phyloP scores from a whole-genome alignment of 2,329 filamentous ascomycete species.

The Aspergillus novoparasiticus region DNA sequence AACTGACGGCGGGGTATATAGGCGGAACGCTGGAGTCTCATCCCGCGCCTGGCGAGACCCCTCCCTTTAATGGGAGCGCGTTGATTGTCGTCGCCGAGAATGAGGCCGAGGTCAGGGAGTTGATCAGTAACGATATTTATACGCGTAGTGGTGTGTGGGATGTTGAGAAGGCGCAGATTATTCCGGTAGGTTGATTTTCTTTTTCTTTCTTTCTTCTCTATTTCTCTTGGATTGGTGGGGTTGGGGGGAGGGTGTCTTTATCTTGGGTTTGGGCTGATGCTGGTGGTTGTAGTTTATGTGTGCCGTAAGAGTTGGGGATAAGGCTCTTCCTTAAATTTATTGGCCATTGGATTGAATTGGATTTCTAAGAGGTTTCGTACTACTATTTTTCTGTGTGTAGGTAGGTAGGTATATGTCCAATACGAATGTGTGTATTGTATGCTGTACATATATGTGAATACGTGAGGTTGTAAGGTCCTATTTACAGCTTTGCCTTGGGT shows the following conservation, averaged over 20 bases:
- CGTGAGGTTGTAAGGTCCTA: background rate
- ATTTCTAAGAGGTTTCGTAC: background rate
- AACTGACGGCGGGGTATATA: slow-evolving; percentile 28
- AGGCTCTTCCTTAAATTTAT: background rate
- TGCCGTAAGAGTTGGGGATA: slow-evolving; percentile 25
- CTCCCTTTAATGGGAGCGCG: slow-evolving; percentile 72
- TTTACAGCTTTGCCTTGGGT: slow-evolving; percentile 56
- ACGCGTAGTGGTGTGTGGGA: slow-evolving; percentile 76
- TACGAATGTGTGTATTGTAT: background rate
- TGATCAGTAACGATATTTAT: slow-evolving; percentile 74
- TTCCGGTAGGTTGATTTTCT: slow-evolving; percentile 34
- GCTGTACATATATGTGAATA: slow-evolving; percentile 1
- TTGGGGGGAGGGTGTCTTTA: background rate
- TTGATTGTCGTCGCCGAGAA: slow-evolving; percentile 68
- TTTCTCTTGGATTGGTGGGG: slow-evolving; percentile 2
- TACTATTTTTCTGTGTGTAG: background rate
- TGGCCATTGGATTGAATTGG: background rate
- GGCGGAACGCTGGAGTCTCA: slow-evolving; percentile 69
- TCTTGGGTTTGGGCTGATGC: slow-evolving; percentile 11
- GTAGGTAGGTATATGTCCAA: background rate
- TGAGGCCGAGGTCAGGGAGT: slow-evolving; percentile 68
- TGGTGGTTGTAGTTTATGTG: slow-evolving; percentile 31
- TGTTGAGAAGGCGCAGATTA: slow-evolving; percentile 60
- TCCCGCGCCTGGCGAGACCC: slow-evolving; percentile 63
- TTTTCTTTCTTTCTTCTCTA: slow-evolving; percentile 1